Evolutionary conservation across 1,284 basidiomycete species (phyloP).

Genomic region (Trichosporon ovoides): DNA sequence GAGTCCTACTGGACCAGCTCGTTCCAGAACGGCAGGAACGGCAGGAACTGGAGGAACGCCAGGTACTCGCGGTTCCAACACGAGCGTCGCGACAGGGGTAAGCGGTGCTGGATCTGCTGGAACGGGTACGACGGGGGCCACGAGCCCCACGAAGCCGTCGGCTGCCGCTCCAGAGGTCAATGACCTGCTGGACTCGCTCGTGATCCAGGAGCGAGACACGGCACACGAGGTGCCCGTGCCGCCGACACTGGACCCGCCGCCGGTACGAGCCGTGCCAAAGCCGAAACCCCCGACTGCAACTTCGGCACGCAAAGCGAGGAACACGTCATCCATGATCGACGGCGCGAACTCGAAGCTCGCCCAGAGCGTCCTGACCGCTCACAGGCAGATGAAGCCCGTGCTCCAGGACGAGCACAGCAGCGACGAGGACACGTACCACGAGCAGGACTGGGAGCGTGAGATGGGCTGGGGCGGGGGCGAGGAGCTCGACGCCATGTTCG

Average conservation of each 20-base stretch:
- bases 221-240: not conserved
- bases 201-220: not conserved
- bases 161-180: not conserved
- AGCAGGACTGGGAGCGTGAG: slow-evolving; percentile 27
- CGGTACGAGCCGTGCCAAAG: no score
- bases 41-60: no score
- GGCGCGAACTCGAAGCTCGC: slow-evolving; percentile 19
- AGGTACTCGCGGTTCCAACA: no score
- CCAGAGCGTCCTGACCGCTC: slow-evolving; percentile 16
- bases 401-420: slow-evolving; percentile 5
- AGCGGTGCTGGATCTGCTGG: no score
- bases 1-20: no score
- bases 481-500: slow-evolving; percentile 27
- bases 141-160: not conserved
- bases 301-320: slow-evolving; percentile 1
- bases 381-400: slow-evolving; percentile 12
- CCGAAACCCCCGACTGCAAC: not conserved
- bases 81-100: no score
- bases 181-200: not conserved
- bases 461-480: slow-evolving; percentile 27
- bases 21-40: no score
- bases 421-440: slow-evolving; percentile 19
- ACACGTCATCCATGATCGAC: slow-evolving; percentile 11
- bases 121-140: not conserved
- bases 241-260: not conserved